Conservation (phyloP, 192 early-diverging fungal species). For the Umbelopsis isabellina region DNA sequence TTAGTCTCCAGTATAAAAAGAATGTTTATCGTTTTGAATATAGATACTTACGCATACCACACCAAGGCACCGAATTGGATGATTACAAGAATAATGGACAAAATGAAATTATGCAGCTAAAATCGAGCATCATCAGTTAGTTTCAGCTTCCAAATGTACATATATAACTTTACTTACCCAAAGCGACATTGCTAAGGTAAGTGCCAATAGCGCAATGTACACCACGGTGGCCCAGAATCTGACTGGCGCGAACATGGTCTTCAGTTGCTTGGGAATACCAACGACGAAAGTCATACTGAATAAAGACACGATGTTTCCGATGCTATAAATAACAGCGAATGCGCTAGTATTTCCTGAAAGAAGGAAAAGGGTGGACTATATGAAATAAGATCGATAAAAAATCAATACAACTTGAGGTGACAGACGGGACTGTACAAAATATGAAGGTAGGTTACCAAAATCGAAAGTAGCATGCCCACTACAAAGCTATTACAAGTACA, state of each 20-base stretch:
- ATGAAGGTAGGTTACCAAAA: conserved; percentile 59
- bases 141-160: background rate
- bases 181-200: conserved; percentile 34
- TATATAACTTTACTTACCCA: conserved; percentile 20
- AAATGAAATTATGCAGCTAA: conserved; percentile 58
- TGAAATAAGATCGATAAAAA: background rate
- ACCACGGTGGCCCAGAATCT: conserved; percentile 29
- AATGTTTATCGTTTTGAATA: background rate
- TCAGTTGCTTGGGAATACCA: conserved; percentile 84
- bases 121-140: background rate
- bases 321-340: conserved; percentile 90
- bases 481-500: conserved; percentile 67
- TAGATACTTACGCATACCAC: conserved; percentile 67
- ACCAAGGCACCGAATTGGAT: conserved; percentile 90
- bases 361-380: conserved; percentile 64
- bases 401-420: background rate
- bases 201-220: conserved; percentile 52
- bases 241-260: conserved; percentile 75
- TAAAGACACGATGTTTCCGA: conserved; percentile 89
- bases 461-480: conserved; percentile 76
- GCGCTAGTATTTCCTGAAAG: conserved; percentile 59
- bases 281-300: conserved; percentile 88
- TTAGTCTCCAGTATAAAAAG: background rate
- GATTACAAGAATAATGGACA: conserved; percentile 82
- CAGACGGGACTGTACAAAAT: background rate